Evolutionary conservation across 345 rosid genomes (phyloP), one percentile per base, ranked within the genome.

Genomic region (Corchorus olitorius): DNA sequence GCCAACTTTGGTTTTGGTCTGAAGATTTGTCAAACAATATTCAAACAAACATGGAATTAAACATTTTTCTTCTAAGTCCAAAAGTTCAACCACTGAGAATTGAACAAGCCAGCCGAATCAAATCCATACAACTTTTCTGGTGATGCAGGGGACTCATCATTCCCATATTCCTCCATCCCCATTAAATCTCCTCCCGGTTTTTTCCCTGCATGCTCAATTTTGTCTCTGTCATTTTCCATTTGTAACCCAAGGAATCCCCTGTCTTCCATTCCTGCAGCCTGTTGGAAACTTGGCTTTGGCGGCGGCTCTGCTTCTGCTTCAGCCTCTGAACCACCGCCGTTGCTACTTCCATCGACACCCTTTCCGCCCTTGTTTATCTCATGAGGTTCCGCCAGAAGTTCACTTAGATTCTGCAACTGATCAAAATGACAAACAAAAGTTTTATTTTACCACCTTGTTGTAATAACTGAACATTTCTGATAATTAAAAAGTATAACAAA

Each of bases 401-500:
- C 87, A 41, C 76, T 87, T 54, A 90, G 74, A 80, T 75, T 86
- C 81, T 89, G 84, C 81, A 93, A 62, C 98, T 93, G 88, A 34
- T 49, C 27, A 45, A 69, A 41, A 76, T 27, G 27, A 27, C 27
- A 19, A 16, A 52, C 13, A 67, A 33, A 19, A 45, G 54, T 0
- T 35, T 16, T 6, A 17, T 55, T 27, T 27, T 27, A 27, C 27
- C 6, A 19, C 3, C 48, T 33, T 54, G 7, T 27, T 0, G 1
- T 27, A 27, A 27, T 27, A 27, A 9, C 48, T n/a, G 73, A 63
- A 62, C 15, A 45, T 46, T 48, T 15, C 6, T 46, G 20, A 54
- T 10, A n/a, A 0, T 13, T 27, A 33, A 37, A 52, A 19, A n/a
- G n/a, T n/a, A n/a, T 1, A 15, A 34, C 8, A 41, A 14, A 17